These are phyloP conservation scores for Polygonum maritimum DNA, from an alignment of 148 eudicot species.

Conservation along the genomic window DNA sequence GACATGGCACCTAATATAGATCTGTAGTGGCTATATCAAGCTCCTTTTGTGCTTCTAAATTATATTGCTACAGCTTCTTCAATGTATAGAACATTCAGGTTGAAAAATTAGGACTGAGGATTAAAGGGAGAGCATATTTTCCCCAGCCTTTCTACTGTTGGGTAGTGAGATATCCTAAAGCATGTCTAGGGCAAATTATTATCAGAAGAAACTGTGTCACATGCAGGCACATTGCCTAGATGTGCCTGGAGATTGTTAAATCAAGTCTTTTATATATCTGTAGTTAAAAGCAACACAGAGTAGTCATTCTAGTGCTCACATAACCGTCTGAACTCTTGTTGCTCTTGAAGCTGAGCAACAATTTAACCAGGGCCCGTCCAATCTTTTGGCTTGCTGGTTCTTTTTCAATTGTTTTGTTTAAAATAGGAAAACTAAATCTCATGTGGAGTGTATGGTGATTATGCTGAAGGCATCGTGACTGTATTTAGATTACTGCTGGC, in stretches of 20 bases:
- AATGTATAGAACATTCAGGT: not conserved
- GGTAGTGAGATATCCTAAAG: not conserved
- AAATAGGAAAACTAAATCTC: not conserved
- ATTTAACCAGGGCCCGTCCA: not conserved
- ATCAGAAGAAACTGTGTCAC: not conserved
- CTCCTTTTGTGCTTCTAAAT: not conserved
- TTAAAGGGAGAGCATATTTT: not conserved
- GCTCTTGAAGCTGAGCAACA: not conserved
- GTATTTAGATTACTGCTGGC: not conserved
- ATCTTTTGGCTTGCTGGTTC: not conserved
- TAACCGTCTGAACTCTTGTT: not conserved
- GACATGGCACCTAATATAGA: not conserved
- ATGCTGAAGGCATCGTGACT: not conserved
- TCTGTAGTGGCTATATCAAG: not conserved
- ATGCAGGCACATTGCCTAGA: not conserved
- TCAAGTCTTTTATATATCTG: not conserved
- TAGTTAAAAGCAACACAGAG: not conserved
- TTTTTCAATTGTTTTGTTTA: not conserved
- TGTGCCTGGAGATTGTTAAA: not conserved
- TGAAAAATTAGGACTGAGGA: not conserved
- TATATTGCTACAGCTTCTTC: not conserved
- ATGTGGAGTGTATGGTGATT: not conserved
- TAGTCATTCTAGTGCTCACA: not conserved
- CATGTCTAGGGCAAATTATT: not conserved
- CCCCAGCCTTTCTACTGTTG: not conserved